phyloP scores from a whole-genome alignment of 768 basidiomycete species.

The Naganishia kalamii region DNA sequence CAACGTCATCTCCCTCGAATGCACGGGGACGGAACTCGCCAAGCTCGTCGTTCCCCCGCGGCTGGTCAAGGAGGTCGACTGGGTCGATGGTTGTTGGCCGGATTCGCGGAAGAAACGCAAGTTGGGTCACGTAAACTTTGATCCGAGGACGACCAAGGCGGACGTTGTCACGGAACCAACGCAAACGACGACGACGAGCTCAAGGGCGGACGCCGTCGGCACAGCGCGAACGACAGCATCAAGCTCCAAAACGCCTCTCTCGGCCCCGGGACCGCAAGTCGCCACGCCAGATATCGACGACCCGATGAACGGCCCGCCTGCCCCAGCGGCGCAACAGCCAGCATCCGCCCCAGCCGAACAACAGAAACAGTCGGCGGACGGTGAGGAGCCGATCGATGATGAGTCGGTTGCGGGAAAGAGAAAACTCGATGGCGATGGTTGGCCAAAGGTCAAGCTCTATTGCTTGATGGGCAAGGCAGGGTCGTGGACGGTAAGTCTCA shows the following conservation, averaged over 20 bases:
- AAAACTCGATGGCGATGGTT: constrained; percentile 19
- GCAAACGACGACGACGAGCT: neutral
- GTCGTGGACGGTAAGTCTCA: constrained; percentile 85
- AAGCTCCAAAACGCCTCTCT: neutral
- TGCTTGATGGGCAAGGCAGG: constrained; percentile 91
- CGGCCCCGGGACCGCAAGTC: neutral
- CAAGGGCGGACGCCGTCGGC: no score
- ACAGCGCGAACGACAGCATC: neutral
- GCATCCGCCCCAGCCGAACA: neutral
- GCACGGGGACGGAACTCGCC: constrained; percentile 75
- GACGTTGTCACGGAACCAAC: neutral
- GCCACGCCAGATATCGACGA: neutral
- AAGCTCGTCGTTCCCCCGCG: constrained; percentile 74
- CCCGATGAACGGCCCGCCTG: neutral
- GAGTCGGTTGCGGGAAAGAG: constrained; percentile 4
- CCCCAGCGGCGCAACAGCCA: neutral
- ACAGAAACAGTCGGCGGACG: neutral
- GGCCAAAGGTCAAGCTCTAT: constrained; percentile 89
- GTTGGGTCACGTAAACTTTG: constrained; percentile 13
- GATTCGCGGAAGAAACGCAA: constrained; percentile 52
- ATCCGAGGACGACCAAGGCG: constrained; percentile 9
- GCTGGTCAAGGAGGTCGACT: constrained; percentile 75
- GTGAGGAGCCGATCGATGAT: neutral
- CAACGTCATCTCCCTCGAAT: constrained; percentile 92
- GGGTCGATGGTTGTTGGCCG: constrained; percentile 97